Percentiles rank a stretch among this genome's conserved stretches.
Evolutionary conservation across 164 flowering plant genomes (phyloP).

Genomic region (Vitis riparia): DNA sequence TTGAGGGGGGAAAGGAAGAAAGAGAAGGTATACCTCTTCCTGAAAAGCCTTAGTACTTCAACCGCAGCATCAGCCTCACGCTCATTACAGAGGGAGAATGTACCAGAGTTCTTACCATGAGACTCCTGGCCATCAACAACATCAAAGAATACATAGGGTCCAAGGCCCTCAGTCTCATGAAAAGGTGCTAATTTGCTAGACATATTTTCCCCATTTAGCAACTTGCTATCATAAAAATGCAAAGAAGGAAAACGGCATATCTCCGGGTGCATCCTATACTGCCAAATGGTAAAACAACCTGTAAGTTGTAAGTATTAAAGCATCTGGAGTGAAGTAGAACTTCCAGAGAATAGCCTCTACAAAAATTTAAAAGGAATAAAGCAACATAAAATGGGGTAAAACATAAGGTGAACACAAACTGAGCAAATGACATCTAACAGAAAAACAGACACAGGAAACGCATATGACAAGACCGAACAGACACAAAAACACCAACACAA

Average conservation of each 20-base stretch:
- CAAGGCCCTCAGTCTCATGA: constrained; percentile 65
- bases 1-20: not conserved
- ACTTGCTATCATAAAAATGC: constrained; percentile 84
- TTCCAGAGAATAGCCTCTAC: too few species aligned
- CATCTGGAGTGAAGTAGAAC: too few species aligned
- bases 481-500: too few species aligned
- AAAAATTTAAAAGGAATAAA: too few species aligned
- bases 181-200: constrained; percentile 61
- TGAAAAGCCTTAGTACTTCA: constrained; percentile 67
- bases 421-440: too few species aligned
- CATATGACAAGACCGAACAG: too few species aligned
- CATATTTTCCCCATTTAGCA: constrained; percentile 68
- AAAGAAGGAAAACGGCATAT: constrained; percentile 85
- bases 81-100: constrained; percentile 74
- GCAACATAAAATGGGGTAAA: too few species aligned
- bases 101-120: constrained; percentile 59
- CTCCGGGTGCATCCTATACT: constrained; percentile 99
- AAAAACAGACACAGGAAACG: too few species aligned
- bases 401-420: too few species aligned
- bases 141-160: constrained; percentile 90
- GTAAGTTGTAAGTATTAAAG: not conserved
- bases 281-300: constrained; percentile 22
- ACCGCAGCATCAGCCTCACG: constrained; percentile 86
- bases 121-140: constrained; percentile 77
- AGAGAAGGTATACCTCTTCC: constrained; percentile 52